Conservation (phyloP, 2,329 filamentous ascomycete genomes). For the Venturia aucupariae region DNA sequence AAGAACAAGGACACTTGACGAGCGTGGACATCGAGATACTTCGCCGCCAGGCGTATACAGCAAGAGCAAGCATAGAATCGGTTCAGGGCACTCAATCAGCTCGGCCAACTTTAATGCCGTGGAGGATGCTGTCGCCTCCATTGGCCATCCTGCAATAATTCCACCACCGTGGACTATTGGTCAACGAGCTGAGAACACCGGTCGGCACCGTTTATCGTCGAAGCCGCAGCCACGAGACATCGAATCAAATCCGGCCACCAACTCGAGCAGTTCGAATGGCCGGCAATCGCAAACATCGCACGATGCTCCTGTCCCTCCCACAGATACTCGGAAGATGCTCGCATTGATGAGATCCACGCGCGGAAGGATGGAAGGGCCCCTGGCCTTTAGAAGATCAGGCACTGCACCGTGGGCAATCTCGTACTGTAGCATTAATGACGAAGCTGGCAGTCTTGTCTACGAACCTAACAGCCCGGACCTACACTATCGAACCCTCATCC, state of each 20-base stretch:
- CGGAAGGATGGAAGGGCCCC: constrained; percentile 69
- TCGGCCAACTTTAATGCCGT: constrained; percentile 42
- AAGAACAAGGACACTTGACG: constrained; percentile 43
- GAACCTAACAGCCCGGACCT: constrained; percentile 58
- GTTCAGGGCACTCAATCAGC: constrained; percentile 58
- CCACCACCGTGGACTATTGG: constrained; percentile 19
- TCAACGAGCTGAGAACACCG: not conserved
- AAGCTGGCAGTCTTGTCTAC: constrained; percentile 64
- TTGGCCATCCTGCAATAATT: constrained; percentile 33
- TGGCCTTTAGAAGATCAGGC: constrained; percentile 59
- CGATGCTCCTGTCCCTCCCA: constrained; percentile 39
- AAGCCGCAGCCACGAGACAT: constrained; percentile 13
- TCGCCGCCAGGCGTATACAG: constrained; percentile 32
- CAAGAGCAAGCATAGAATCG: constrained; percentile 51
- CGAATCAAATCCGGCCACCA: not conserved
- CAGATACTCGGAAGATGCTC: constrained; percentile 62
- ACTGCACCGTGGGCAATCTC: constrained; percentile 58
- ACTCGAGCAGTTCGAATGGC: not conserved
- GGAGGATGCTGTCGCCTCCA: constrained; percentile 32
- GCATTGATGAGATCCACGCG: constrained; percentile 68
- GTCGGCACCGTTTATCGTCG: constrained; percentile 10
- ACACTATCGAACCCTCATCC: constrained; percentile 58
- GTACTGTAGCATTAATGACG: constrained; percentile 70
- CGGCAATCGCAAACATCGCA: not conserved
- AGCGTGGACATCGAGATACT: constrained; percentile 30